Evolutionary conservation across 192 early-diverging fungal genomes (phyloP).

Genomic region (Jimgerdemannia flammicorona): DNA sequence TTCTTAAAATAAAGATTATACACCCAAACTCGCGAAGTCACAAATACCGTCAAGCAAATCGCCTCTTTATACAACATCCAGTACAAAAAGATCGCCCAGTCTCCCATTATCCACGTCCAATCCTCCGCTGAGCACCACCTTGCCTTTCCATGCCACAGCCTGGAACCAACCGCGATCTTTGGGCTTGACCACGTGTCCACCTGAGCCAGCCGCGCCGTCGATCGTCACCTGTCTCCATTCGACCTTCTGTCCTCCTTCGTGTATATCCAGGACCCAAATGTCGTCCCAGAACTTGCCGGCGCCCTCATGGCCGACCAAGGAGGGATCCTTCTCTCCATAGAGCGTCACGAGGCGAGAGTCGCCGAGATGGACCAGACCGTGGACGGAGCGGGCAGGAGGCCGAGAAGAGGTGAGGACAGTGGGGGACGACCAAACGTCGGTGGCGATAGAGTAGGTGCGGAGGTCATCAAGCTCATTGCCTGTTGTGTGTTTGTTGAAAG

Average conservation of each 20-base stretch:
- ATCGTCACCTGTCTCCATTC: background rate
- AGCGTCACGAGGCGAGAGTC: conserved; percentile 11
- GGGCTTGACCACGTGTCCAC: background rate
- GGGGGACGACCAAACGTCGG: conserved; percentile 9
- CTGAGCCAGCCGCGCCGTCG: background rate
- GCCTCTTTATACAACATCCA: background rate
- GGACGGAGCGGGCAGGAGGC: conserved; percentile 18
- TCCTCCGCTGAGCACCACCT: conserved; percentile 18
- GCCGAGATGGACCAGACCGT: conserved; percentile 16
- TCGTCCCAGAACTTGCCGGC: conserved; percentile 6
- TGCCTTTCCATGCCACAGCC: conserved; percentile 11
- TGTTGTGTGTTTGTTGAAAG: background rate
- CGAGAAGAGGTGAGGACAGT: background rate
- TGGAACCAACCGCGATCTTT: conserved; percentile 22
- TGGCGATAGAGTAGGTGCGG: conserved; percentile 5
- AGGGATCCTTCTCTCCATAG: conserved; percentile 19
- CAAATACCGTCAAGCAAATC: no score
- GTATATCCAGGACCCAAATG: background rate
- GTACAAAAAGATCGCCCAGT: conserved; percentile 3
- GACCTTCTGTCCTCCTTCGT: background rate
- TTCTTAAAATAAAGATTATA: no score
- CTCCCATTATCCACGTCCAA: conserved; percentile 10
- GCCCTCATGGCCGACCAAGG: conserved; percentile 1
- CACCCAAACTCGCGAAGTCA: no score
- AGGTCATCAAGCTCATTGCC: conserved; percentile 19